phyloP scores from a whole-genome alignment of 2,329 filamentous ascomycete species.

The Ceratocystis cacaofunesta region DNA sequence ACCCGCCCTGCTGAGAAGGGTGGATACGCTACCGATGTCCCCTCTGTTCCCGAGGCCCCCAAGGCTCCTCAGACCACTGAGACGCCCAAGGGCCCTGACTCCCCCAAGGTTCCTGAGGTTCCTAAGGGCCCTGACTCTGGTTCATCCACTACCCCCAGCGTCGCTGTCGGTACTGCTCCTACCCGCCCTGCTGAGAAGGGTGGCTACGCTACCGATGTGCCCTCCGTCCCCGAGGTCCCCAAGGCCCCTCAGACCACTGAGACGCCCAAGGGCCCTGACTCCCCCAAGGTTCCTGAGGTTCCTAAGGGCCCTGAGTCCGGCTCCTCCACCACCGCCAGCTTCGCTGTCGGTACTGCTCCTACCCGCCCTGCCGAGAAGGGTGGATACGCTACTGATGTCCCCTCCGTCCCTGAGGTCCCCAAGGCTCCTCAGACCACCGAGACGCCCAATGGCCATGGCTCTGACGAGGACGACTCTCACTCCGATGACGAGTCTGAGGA shows the following conservation, averaged over 20 bases:
- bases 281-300: too few relatives aligned
- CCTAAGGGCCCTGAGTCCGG: background rate
- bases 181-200: background rate
- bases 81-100: background rate
- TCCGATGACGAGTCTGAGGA: too few relatives aligned
- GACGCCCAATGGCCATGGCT: too few relatives aligned
- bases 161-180: background rate
- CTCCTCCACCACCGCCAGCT: background rate
- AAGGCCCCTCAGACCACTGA: too few relatives aligned
- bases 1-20: background rate
- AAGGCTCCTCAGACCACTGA: background rate
- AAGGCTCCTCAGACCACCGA: background rate
- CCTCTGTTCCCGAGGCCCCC: too few relatives aligned
- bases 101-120: too few relatives aligned
- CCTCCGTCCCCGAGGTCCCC: background rate
- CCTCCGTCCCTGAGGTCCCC: background rate
- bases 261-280: too few relatives aligned
- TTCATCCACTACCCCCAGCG: background rate
- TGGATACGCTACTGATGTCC: background rate
- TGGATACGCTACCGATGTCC: background rate
- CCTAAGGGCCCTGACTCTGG: background rate
- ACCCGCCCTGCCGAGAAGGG: background rate
- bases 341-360: background rate
- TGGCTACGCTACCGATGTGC: background rate
- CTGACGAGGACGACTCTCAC: too few relatives aligned